Conservation (phyloP, 768 basidiomycete genomes). For the Coprinellus micaceus region DNA sequence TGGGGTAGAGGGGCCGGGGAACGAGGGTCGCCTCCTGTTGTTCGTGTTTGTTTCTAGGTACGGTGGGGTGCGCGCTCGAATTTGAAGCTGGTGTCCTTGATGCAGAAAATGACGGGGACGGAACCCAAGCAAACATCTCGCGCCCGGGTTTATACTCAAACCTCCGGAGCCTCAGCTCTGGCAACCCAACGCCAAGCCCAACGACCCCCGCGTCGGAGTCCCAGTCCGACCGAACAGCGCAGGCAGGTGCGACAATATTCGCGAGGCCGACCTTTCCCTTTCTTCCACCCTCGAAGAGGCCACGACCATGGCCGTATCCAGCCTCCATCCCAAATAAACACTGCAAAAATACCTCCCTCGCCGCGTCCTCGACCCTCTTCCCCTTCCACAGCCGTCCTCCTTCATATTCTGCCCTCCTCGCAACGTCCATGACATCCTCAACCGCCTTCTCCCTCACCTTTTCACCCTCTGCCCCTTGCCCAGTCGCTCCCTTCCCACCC, state of each 20-base stretch:
- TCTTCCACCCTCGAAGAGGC: background rate
- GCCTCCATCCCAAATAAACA: constrained; percentile 52
- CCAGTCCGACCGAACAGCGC: constrained; percentile 6
- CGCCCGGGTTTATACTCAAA: constrained; percentile 9
- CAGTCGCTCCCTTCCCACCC: constrained; percentile 24
- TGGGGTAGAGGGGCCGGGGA: constrained; percentile 14
- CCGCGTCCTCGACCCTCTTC: constrained; percentile 43
- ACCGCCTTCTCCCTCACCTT: background rate
- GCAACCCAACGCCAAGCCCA: constrained; percentile 11
- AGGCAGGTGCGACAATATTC: constrained; percentile 22
- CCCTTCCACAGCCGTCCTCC: constrained; percentile 41
- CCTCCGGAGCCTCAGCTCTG: constrained; percentile 2
- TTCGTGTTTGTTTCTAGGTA: no score
- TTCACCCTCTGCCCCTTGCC: constrained; percentile 18
- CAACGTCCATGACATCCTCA: background rate
- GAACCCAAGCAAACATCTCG: constrained; percentile 11
- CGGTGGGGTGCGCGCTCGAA: no score
- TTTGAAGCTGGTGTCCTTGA: no score
- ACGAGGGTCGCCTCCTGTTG: no score
- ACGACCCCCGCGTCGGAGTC: constrained; percentile 10
- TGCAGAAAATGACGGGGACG: constrained; percentile 10
- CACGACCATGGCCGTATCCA: background rate
- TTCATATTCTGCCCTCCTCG: background rate
- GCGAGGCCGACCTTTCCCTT: constrained; percentile 17
- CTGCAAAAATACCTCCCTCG: constrained; percentile 49